These are phyloP conservation scores for Theileria orientalis DNA, from an alignment of 169 alveolate genomes.

Conservation along the genomic window DNA sequence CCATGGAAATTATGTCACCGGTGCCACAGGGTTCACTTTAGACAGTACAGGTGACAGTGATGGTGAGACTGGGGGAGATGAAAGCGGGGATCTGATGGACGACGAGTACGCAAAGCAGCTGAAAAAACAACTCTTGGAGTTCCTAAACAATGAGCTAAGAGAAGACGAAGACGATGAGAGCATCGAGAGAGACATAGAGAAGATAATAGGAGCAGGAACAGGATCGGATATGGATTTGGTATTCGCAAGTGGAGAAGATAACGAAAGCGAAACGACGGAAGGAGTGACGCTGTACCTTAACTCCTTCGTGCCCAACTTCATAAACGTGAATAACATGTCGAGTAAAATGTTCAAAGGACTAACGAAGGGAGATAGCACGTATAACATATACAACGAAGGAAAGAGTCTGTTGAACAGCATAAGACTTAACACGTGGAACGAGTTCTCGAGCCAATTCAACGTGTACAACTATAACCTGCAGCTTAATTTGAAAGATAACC, in stretches of 20 bases:
- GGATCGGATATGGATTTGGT: too few relatives aligned
- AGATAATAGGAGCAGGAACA: neutral
- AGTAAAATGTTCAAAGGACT: neutral
- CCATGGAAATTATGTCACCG: too few relatives aligned
- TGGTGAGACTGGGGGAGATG: too few relatives aligned
- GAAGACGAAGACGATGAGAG: too few relatives aligned
- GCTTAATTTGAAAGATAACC: neutral
- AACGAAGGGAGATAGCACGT: neutral
- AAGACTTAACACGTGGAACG: slow-evolving; percentile 11
- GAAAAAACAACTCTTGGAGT: too few relatives aligned
- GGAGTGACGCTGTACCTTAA: neutral
- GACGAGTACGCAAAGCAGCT: neutral
- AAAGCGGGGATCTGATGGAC: neutral
- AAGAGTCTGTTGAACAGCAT: neutral
- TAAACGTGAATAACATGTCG: neutral
- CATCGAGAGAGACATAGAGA: neutral
- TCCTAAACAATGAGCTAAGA: too few relatives aligned
- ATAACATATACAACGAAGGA: neutral
- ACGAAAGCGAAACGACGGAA: neutral
- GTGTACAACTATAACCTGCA: neutral
- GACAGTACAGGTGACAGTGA: too few relatives aligned
- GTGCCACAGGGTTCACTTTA: too few relatives aligned
- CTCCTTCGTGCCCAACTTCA: neutral
- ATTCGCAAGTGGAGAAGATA: neutral
- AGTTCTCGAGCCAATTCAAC: neutral